Evolutionary conservation across 1,139 yeast species (phyloP), one percentile per base, ranked within the genome.

Genomic region (Meyerozyma carpophila): DNA sequence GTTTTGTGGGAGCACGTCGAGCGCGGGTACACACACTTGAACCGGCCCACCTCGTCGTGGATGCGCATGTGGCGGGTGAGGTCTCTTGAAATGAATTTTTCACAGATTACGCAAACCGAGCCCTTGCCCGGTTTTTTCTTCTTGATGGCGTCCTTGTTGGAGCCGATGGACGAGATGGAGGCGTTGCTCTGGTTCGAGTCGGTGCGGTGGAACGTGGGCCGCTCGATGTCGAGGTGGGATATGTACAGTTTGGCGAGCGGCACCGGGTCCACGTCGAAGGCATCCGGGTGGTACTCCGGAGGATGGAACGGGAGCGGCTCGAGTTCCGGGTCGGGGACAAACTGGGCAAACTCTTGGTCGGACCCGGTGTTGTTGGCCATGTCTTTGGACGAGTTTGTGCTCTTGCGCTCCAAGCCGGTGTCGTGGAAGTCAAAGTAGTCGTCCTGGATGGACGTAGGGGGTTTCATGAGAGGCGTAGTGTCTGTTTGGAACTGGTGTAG

Each of bases 31-130:
- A 71, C 72, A 51, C 78, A 73, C 52, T 67, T 70, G 47, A 73
- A 73, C 16, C 78, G 51, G 2, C 77, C 77, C n/a, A 68, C 57
- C 44, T 70, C 75, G 49, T 73, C 71, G 53, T 73, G 78, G 40
- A 69, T 73, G 41, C 78, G 59, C 63, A 72, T 62, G 51, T 73
- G 78, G 40, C 78, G 55, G 3, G 73, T 70, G 44, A 70, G 58
- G 50, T 73, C 78, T 43, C 78, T 55, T 44, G 70, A 65, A 44
- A 73, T 73, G 49, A 57, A 70, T 49, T 71, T 71, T 43, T 65
- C 70, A 51, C 78, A 73, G 8, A 72, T 56, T 5, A 65, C 48
- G 47, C 78, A 73, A 2, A 63, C 59, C 9, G 74, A 65, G 5
- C 76, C 77, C 49, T 70, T 71, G 28, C 66, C 57, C 20, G 49